Base-by-base conservation (phyloP, 2,329 filamentous ascomycete genomes). In the Mariannaea elegans region DNA sequence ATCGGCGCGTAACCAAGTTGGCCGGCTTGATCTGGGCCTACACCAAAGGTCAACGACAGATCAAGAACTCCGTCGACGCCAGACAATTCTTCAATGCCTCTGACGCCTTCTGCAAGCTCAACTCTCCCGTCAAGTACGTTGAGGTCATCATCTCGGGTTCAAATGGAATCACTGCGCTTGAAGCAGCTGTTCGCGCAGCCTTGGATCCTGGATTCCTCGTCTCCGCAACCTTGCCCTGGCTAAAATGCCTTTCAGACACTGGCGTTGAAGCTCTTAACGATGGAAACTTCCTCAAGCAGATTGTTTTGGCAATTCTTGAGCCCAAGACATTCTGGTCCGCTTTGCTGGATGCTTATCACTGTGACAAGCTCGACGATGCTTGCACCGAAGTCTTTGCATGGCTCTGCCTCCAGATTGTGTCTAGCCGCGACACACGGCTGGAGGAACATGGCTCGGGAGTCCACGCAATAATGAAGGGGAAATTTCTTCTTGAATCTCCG, bases 301-400 rank as follows among this genome's bases (percentile, higher is more conserved):
- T 71, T 13, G 46, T 88, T 3, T 67, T 87, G 0, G 72, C 75
- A 1, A 73, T 88, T 3, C 71, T 83, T 2, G 74, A 84, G 1
- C 86, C 87, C 0, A 80, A 81, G 0, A 82, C 81, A 0, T 76
- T 88, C 12, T 89, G 87, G 87, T 76, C 78, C 14, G 76, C 78
- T 0, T 66, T 87, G 2, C 38, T 83, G 16, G 59, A 73, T 1
- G 62, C 71, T 2, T 75, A 75, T 41, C 49, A 66, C 4, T 56
- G 31, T 2, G 63, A 69, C 7, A 57, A 63, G 1, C 71, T 85
- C 7, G 64, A 72, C 2, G 66, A 76, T 1, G 63, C 62, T 0
- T 70, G 73, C 0, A 65, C 77, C 2, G 66, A 73, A 14, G 68
- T 75, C 0, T 81, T 86, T 58, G 77, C 78, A 1, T 86, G 83